These are phyloP conservation scores for Chaetomium sp. DNA, from an alignment of 2,329 filamentous ascomycete species.

Conservation along the genomic window DNA sequence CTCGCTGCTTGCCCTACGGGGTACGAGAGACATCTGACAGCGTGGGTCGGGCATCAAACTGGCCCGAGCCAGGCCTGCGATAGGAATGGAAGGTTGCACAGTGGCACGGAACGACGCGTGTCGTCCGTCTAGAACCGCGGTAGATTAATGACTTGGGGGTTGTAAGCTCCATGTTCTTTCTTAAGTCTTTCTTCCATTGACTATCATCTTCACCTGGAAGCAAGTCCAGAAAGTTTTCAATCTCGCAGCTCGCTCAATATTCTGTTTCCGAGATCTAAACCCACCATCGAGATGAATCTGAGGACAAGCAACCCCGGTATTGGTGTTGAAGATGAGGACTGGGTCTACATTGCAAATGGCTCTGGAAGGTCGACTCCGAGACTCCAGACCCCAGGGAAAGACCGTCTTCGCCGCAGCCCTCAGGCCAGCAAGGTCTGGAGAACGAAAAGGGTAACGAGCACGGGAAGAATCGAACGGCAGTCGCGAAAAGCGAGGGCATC, in stretches of 20 bases:
- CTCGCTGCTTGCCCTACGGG: conserved; percentile 1
- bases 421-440: not conserved
- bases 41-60: conserved; percentile 13
- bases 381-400: not conserved
- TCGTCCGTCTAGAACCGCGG: not conserved
- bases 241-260: no score
- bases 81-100: not conserved
- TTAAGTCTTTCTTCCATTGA: no score
- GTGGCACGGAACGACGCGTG: conserved; percentile 2
- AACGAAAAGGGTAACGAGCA: not conserved
- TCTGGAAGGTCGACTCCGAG: not conserved
- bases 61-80: not conserved
- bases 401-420: not conserved
- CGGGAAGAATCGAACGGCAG: conserved; percentile 2
- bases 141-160: not conserved
- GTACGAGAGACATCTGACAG: not conserved
- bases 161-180: not conserved
- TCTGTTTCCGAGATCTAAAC: no score
- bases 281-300: not conserved
- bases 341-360: not conserved
- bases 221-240: no score
- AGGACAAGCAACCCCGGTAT: not conserved
- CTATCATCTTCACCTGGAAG: no score
- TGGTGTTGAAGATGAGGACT: not conserved
- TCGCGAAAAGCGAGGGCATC: not conserved